Evolutionary conservation across 164 flowering plant genomes (phyloP), one percentile per base, ranked within the genome.

Genomic region (Buxus sempervirens): DNA sequence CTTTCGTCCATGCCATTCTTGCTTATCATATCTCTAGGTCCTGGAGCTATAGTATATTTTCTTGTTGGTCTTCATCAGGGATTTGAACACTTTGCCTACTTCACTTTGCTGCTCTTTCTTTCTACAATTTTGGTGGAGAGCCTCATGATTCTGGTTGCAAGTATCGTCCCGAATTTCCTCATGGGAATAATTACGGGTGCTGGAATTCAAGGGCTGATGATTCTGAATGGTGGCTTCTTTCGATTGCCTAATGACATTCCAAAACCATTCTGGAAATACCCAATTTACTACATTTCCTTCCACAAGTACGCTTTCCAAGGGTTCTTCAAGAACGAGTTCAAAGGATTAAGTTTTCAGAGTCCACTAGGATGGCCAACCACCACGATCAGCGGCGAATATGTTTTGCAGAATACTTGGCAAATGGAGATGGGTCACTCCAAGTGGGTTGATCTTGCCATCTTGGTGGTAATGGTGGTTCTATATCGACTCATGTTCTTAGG

Each of bases 111-210:
- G 0, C 75, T 85, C 0, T 79, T 84, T 48, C 62, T 51, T 0
- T 73, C 83, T 65, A 76, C 75, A 78, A 66, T 76, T 73, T 21
- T 88, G 67, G 88, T 84, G 0, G 90, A 88, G 74, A 82, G 93
- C 84, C 66, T 84, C 22, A 86, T 84, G 90, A 84, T 86, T 87
- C 61, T 76, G 8, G 84, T 88, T 0, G 90, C 90, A 15, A 79
- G 83, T 51, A 20, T 88, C 12, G 88, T 88, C 21, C 93, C 93
- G 0, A 67, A 84, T 58, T 88, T 77, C 61, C 83, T 88, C 54
- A 79, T 86, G 88, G 88, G 92, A 9, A 77, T 84, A 20, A 79
- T 82, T 5, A 70, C 77, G 0, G 91, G 88, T 20, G 85, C 89
- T 0, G 88, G 92, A 27, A 78, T 88, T 36, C 88, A 88, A 73